phyloP scores from a whole-genome alignment of 345 rosid species.

The Jatropha curcas region DNA sequence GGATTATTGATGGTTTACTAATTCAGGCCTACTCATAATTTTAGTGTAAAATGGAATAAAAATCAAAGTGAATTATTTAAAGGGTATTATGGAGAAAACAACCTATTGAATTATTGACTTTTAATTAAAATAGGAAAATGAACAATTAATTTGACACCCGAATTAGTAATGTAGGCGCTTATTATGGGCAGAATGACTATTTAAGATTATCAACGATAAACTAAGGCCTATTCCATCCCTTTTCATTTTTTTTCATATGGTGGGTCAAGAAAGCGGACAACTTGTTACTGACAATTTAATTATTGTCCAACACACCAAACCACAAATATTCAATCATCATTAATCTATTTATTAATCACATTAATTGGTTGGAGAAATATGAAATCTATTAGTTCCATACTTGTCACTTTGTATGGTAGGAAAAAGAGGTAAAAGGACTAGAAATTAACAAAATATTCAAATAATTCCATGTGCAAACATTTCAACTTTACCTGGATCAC shows the following conservation, averaged over 20 bases:
- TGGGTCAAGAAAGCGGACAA: background rate
- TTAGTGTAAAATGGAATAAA: too few relatives aligned
- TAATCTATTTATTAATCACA: background rate
- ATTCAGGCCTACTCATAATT: too few relatives aligned
- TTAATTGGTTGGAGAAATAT: background rate
- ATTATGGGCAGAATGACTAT: too few relatives aligned
- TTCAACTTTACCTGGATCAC: constrained; percentile 58
- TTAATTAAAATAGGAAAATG: too few relatives aligned
- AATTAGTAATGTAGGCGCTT: too few relatives aligned
- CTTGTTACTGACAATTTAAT: background rate
- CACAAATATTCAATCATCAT: background rate
- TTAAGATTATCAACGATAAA: background rate
- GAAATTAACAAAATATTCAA: background rate
- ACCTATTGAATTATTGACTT: too few relatives aligned
- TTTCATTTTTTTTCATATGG: background rate
- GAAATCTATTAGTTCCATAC: background rate
- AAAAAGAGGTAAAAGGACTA: background rate
- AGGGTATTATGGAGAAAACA: too few relatives aligned
- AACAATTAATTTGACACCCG: too few relatives aligned
- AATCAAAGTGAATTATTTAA: too few relatives aligned
- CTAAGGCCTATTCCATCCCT: background rate
- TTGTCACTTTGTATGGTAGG: constrained; percentile 5
- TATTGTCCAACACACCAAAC: background rate
- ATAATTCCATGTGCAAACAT: background rate
- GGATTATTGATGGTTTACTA: too few relatives aligned